Conservation (phyloP, 805 yeast genomes). For the Yarrowia sp. region DNA sequence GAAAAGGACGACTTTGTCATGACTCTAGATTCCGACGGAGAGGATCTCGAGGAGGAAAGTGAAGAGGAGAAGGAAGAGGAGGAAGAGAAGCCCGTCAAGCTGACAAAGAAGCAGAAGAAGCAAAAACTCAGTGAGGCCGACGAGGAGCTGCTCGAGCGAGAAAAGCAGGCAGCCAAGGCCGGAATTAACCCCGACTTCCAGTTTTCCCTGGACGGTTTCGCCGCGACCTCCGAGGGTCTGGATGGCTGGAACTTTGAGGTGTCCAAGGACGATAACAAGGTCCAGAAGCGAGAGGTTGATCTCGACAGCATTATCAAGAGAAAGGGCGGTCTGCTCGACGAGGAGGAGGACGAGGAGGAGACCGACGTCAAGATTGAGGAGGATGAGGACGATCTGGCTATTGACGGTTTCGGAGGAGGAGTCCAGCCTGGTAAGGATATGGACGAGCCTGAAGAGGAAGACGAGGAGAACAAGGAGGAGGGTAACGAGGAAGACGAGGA, state of each 20-base stretch:
- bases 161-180: slow-evolving; percentile 24
- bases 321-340: slow-evolving; percentile 77
- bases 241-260: slow-evolving; percentile 87
- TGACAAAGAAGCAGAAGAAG: slow-evolving; percentile 44
- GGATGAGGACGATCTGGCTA: slow-evolving; percentile 52
- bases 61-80: slow-evolving; percentile 45
- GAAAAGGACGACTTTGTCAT: slow-evolving; percentile 64
- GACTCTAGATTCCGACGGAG: slow-evolving; percentile 83
- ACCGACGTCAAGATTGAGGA: slow-evolving; percentile 50
- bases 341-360: slow-evolving; percentile 51
- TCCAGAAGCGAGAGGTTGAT: slow-evolving; percentile 69
- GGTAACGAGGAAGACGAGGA: slow-evolving; percentile 49
- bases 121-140: slow-evolving; percentile 48
- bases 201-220: slow-evolving; percentile 63
- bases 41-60: slow-evolving; percentile 60
- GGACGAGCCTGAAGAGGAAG: slow-evolving; percentile 48
- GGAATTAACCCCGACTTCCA: slow-evolving; percentile 73
- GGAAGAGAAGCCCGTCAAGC: slow-evolving; percentile 38
- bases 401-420: slow-evolving; percentile 54
- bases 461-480: slow-evolving; percentile 42
- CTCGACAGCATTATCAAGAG: slow-evolving; percentile 85
- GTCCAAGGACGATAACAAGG: slow-evolving; percentile 54
- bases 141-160: slow-evolving; percentile 52
- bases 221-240: slow-evolving; percentile 51
- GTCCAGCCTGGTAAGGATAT: slow-evolving; percentile 44